Percentiles rank a stretch among this genome's conserved stretches.
phyloP scores from a whole-genome alignment of 768 basidiomycete species.

The Agrocybe pediades region DNA sequence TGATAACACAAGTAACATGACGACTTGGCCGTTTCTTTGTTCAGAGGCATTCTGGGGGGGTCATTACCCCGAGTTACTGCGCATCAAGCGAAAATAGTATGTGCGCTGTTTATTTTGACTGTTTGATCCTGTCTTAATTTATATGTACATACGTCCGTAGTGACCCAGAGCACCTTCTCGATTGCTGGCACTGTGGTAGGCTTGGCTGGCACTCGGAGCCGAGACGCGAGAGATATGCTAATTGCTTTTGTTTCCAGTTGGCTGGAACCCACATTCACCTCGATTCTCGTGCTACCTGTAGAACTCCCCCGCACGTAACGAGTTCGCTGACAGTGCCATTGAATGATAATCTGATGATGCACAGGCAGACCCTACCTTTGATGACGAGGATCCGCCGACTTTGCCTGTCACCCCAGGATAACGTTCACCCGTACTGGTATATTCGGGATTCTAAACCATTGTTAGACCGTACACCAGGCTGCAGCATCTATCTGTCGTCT shows the following conservation, averaged over 20 bases:
- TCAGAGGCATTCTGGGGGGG: slow-evolving; percentile 46
- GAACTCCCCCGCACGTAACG: background rate
- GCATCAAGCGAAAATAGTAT: slow-evolving; percentile 50
- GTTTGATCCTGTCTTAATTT: background rate
- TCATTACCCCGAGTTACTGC: slow-evolving; percentile 39
- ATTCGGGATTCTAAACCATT: no score
- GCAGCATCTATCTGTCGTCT: no score
- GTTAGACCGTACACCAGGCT: no score
- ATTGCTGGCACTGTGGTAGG: slow-evolving; percentile 54
- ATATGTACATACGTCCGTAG: slow-evolving; percentile 28
- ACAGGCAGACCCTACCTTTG: no score
- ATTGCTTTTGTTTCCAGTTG: slow-evolving; percentile 25
- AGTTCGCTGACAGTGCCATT: no score
- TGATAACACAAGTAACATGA: background rate
- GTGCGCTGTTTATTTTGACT: slow-evolving; percentile 18
- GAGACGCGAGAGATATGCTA: background rate
- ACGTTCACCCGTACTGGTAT: no score
- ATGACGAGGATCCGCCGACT: no score
- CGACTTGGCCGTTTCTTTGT: background rate
- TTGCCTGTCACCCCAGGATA: no score
- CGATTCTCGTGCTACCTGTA: slow-evolving; percentile 36
- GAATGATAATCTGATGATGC: no score
- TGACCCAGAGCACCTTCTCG: slow-evolving; percentile 47
- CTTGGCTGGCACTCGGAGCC: slow-evolving; percentile 1
- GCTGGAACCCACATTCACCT: slow-evolving; percentile 33